These are phyloP conservation scores for Pulveroboletus sp. DNA, from an alignment of 768 basidiomycete species.

Conservation along the genomic window DNA sequence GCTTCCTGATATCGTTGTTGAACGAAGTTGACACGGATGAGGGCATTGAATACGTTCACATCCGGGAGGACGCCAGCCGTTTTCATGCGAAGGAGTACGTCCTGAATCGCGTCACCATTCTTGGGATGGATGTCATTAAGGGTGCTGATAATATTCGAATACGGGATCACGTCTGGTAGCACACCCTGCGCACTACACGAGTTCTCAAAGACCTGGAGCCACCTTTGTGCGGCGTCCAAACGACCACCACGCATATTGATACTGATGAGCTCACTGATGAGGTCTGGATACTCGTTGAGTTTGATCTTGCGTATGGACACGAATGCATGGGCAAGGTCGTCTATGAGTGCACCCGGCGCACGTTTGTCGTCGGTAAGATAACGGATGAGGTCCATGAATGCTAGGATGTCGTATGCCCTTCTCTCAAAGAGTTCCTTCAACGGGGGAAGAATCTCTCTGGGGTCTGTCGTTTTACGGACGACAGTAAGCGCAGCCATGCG, in stretches of 20 bases:
- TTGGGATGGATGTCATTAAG: slow-evolving; percentile 30
- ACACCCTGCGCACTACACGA: slow-evolving; percentile 16
- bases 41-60: slow-evolving; percentile 42
- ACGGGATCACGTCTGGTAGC: slow-evolving; percentile 25
- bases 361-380: slow-evolving; percentile 16
- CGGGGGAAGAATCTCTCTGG: neutral
- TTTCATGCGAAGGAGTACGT: slow-evolving; percentile 38
- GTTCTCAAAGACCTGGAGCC: slow-evolving; percentile 26
- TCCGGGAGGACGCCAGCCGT: slow-evolving; percentile 35
- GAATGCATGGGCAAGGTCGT: slow-evolving; percentile 21
- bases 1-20: slow-evolving; percentile 31
- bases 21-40: slow-evolving; percentile 40
- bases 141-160: slow-evolving; percentile 37
- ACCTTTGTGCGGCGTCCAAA: slow-evolving; percentile 26
- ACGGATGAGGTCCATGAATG: slow-evolving; percentile 26
- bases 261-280: slow-evolving; percentile 37
- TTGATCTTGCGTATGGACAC: slow-evolving; percentile 12
- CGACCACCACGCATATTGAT: slow-evolving; percentile 32
- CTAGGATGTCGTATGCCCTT: slow-evolving; percentile 14
- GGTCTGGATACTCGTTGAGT: slow-evolving; percentile 26
- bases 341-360: slow-evolving; percentile 13
- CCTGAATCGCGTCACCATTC: slow-evolving; percentile 30
- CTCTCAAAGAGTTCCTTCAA: slow-evolving; percentile 16
- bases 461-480: slow-evolving; percentile 2
- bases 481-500: slow-evolving; percentile 37